Evolutionary conservation across 805 yeast species (phyloP).

Genomic region (Yamadazyma ubonensis): DNA sequence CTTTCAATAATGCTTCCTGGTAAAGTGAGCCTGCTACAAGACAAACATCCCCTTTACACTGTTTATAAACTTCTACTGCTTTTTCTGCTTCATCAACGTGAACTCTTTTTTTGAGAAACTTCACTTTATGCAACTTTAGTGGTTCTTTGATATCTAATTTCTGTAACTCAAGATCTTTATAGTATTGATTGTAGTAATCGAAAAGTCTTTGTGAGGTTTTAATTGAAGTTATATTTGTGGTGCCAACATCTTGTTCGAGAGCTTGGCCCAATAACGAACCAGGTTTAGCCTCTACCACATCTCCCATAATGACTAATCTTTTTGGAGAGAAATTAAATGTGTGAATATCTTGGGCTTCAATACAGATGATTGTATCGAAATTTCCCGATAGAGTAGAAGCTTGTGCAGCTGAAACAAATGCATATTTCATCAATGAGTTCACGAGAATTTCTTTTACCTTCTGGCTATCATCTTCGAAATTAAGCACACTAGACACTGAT

Average conservation of each 20-base stretch:
- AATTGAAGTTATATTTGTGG: neutral
- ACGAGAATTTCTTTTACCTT: slow-evolving; percentile 5
- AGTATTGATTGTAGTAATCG: slow-evolving; percentile 1
- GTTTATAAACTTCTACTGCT: neutral
- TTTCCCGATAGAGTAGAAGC: neutral
- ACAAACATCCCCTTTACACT: slow-evolving; percentile 4
- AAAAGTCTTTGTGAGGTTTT: neutral
- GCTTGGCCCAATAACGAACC: slow-evolving; percentile 1
- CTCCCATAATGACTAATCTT: slow-evolving; percentile 5
- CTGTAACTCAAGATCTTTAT: neutral
- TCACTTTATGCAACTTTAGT: neutral
- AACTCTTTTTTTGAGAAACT: slow-evolving; percentile 3
- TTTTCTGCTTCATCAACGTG: slow-evolving; percentile 13
- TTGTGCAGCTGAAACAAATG: slow-evolving; percentile 1
- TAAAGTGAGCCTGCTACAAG: slow-evolving; percentile 11
- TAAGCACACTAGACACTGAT: slow-evolving; percentile 1
- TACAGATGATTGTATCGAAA: slow-evolving; percentile 7
- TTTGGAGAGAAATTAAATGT: neutral
- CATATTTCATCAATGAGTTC: slow-evolving; percentile 2
- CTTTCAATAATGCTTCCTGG: slow-evolving; percentile 13
- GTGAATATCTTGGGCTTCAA: slow-evolving; percentile 1
- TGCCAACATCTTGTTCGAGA: neutral
- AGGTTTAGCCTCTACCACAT: slow-evolving; percentile 1
- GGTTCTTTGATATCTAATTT: neutral
- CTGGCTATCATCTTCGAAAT: slow-evolving; percentile 4